Evolutionary conservation across 805 yeast species (phyloP).

Genomic region (Kodamaea laetipori): DNA sequence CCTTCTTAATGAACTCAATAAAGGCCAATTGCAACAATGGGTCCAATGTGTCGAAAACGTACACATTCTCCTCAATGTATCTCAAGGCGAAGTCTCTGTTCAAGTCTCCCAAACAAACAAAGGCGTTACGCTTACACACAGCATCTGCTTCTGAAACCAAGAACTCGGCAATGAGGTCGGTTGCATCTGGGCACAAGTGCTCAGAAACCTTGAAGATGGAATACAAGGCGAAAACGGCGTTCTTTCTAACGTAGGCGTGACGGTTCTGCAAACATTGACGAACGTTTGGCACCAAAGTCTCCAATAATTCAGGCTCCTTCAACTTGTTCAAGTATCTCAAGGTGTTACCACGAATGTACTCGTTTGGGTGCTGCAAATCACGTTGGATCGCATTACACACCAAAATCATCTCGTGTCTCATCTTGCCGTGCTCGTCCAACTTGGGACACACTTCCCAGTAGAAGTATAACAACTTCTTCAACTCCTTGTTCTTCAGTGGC

Average conservation of each 20-base stretch:
- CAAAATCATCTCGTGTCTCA: constrained; percentile 97
- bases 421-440: constrained; percentile 80
- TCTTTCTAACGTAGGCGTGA: constrained; percentile 96
- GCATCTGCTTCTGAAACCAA: constrained; percentile 85
- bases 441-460: constrained; percentile 99
- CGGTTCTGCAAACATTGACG: constrained; percentile 92
- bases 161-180: constrained; percentile 73
- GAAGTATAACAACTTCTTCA: constrained; percentile 88
- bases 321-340: constrained; percentile 87
- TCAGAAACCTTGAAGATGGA: constrained; percentile 82
- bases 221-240: constrained; percentile 89
- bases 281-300: constrained; percentile 91
- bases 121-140: constrained; percentile 94
- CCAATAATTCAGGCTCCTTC: constrained; percentile 90
- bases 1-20: constrained; percentile 87
- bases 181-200: constrained; percentile 93
- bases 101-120: constrained; percentile 78
- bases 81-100: constrained; percentile 83
- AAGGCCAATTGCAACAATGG: constrained; percentile 85
- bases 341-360: constrained; percentile 93
- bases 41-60: constrained; percentile 65
- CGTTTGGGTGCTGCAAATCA: constrained; percentile 97
- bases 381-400: constrained; percentile 98
- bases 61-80: constrained; percentile 72
- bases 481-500: constrained; percentile 90